Evolutionary conservation across 2,329 filamentous ascomycete species (phyloP), one percentile per base, ranked within the genome.

Genomic region (Aspergillus eucalypticola): DNA sequence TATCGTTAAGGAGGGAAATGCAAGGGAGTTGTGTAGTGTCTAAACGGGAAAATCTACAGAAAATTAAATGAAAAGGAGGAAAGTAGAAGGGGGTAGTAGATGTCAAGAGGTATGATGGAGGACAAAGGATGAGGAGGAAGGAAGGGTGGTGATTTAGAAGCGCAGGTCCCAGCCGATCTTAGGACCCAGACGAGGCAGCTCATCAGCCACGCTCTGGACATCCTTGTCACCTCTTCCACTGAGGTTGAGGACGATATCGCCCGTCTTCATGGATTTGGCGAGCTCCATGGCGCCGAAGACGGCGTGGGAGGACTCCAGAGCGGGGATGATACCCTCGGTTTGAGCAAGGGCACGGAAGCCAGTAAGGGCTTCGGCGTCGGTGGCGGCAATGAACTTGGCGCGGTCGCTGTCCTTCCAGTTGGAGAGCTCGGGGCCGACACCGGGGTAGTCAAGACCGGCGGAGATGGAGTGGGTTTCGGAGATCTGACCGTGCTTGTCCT

Each of bases 221-320:
- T 99, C 95, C 86, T 99, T 99, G 79, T 99, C 95, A 64, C 95
- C 95, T 68, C 95, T 84, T 8, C 95, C 95, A 73, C 90, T 96
- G 39, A 99, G 77, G 79, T 94, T 98, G 64, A 99, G 93, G 61
- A 99, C 94, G 27, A 99, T 81, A 72, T 97, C 81, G 55, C 86
- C 92, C 81, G 92, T 91, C 67, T 84, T 84, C 91, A 97, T 93
- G 60, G 88, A 91, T 87, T 96, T 97, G 63, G 94, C 94, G 60
- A 98, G 79, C 79, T 98, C 87, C 60, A 98, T 81, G 10, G 91
- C 93, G 13, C 93, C 95, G 69, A 85, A 97, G 71, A 99, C 87
- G 23, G 93, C 95, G 80, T 99, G 95, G 1, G 92, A 90, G 7
- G 91, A 91, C 82, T 99, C 95, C 41, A 99, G 83, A 1, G 95